A percentile compares a stretch with the other conserved stretches of the same genome.
phyloP scores from a whole-genome alignment of 2,329 filamentous ascomycete species.

The Neofusicoccum sp. region DNA sequence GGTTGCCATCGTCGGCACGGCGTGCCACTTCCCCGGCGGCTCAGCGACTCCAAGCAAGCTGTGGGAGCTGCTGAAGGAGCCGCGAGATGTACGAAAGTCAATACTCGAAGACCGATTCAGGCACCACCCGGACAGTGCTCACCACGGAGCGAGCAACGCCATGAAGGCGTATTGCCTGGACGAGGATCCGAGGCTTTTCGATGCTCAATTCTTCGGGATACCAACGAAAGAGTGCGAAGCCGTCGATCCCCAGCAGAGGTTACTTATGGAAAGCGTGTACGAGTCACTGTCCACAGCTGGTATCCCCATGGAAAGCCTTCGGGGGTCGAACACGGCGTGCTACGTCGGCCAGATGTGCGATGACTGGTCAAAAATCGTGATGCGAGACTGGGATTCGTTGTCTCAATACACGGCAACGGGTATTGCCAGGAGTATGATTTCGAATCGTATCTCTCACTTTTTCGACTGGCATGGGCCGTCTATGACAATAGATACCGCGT shows the following conservation, averaged over 20 bases:
- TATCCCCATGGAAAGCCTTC: conserved; percentile 18
- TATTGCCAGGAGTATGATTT: conserved; percentile 26
- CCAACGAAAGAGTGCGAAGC: conserved; percentile 18
- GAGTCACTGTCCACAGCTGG: conserved; percentile 19
- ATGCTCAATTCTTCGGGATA: conserved; percentile 24
- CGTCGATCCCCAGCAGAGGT: conserved; percentile 22
- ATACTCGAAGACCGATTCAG: background rate
- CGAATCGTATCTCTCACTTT: conserved; percentile 31
- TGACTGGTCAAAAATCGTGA: conserved; percentile 25
- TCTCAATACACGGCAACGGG: conserved; percentile 22
- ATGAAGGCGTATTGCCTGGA: conserved; percentile 20
- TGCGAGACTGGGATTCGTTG: background rate
- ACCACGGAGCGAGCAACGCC: background rate
- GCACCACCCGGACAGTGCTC: background rate
- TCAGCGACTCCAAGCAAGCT: conserved; percentile 31
- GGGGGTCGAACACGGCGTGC: conserved; percentile 25
- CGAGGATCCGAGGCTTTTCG: conserved; percentile 20
- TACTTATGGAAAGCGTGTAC: conserved; percentile 22
- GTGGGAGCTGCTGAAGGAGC: conserved; percentile 33
- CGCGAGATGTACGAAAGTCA: conserved; percentile 26
- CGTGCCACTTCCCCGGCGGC: conserved; percentile 37
- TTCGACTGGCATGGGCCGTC: conserved; percentile 32
- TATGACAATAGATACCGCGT: conserved; percentile 34
- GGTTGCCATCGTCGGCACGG: conserved; percentile 38
- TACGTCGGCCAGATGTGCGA: conserved; percentile 25